Percentiles rank a stretch among this genome's conserved stretches.
Conservation (phyloP, 345 rosid species). For the Conringia planisiliqua region DNA sequence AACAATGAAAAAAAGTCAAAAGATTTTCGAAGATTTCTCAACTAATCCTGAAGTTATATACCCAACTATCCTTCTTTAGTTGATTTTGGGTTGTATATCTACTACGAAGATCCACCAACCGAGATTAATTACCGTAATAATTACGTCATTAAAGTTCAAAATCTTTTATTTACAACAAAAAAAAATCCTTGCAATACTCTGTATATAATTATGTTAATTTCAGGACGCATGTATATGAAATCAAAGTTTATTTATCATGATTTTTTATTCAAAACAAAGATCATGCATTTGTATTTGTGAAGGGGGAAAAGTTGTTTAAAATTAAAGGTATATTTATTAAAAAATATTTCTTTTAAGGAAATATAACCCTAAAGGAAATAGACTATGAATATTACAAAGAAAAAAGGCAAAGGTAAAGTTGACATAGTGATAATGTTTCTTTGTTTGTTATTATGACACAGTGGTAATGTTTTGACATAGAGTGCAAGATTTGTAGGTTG, state of each 20-base stretch:
- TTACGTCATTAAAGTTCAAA: slow-evolving; percentile 5
- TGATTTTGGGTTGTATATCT: slow-evolving; percentile 14
- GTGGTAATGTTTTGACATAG: background rate
- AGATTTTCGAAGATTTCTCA: slow-evolving; percentile 27
- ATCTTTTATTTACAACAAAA: background rate
- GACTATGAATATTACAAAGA: slow-evolving; percentile 3
- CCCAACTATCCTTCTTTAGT: background rate
- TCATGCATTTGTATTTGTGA: background rate
- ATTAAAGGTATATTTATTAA: background rate
- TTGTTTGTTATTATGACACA: background rate
- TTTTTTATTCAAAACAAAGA: background rate
- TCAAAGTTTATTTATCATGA: background rate
- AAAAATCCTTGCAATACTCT: background rate
- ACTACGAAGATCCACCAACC: slow-evolving; percentile 22
- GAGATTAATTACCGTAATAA: slow-evolving; percentile 16
- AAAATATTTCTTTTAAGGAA: background rate
- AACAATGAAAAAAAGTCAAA: slow-evolving; percentile 32
- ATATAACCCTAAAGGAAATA: background rate
- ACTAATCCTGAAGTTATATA: slow-evolving; percentile 28
- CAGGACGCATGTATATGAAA: background rate
- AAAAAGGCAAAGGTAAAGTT: slow-evolving; percentile 33
- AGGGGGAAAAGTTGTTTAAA: background rate
- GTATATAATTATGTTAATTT: background rate
- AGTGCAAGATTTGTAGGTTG: slow-evolving; percentile 3
- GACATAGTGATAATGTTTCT: background rate